phyloP scores from a whole-genome alignment of 495 filamentous ascomycete species.

The Apiosordaria backusii region DNA sequence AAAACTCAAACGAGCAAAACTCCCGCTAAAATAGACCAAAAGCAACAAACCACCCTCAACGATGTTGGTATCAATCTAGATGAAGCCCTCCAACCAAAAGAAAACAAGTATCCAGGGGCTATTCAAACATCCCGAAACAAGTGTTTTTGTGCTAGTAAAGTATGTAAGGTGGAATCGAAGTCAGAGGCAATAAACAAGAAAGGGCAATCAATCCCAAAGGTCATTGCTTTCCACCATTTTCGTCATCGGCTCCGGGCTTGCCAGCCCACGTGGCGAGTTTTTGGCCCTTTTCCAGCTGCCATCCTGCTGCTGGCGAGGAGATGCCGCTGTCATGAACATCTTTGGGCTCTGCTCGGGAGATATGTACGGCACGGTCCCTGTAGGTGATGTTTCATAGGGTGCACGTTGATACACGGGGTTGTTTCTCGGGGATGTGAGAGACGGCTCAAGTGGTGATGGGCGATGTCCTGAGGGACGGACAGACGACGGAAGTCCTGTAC shows the following conservation, averaged over 20 bases:
- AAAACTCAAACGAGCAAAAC: background rate
- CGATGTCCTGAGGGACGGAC: background rate
- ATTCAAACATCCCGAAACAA: too few relatives aligned
- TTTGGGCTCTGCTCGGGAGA: conserved; percentile 14
- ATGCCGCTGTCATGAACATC: background rate
- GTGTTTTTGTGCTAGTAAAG: too few relatives aligned
- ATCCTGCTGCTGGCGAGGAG: background rate
- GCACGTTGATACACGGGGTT: conserved; percentile 19
- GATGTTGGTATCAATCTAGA: background rate
- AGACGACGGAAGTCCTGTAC: background rate
- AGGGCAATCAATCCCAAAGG: conserved; percentile 13
- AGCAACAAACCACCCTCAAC: background rate
- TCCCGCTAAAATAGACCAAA: background rate
- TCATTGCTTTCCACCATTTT: conserved; percentile 21
- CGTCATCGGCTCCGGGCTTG: background rate
- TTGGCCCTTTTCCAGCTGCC: conserved; percentile 9
- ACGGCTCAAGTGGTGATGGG: background rate
- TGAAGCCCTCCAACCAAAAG: background rate
- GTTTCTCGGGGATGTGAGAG: conserved; percentile 19
- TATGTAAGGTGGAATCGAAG: too few relatives aligned
- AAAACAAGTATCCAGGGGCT: too few relatives aligned
- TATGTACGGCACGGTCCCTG: conserved; percentile 14
- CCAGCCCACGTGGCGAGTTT: conserved; percentile 1
- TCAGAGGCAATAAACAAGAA: too few relatives aligned
- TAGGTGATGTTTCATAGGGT: conserved; percentile 12